Conservation (phyloP, 2,329 filamentous ascomycete species). For the Nectriaceae sp. region DNA sequence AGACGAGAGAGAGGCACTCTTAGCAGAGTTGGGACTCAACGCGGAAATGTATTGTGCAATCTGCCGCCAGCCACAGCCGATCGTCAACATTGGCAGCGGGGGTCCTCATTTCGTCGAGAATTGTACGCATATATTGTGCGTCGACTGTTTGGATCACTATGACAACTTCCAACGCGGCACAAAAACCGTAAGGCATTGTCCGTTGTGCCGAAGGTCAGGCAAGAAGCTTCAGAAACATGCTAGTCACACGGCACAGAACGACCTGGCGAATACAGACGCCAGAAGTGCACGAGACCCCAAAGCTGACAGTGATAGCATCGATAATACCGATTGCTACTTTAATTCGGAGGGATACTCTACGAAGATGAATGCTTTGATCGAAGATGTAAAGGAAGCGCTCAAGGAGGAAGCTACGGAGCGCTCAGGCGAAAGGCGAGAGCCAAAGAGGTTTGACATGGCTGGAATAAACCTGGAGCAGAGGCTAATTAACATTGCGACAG, state of each 20-base stretch:
- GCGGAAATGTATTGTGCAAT: conserved; percentile 29
- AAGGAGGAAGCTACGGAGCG: too few relatives aligned
- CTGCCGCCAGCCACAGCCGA: conserved; percentile 37
- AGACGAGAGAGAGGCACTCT: conserved; percentile 34
- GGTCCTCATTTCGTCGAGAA: conserved; percentile 20
- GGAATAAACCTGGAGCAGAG: background rate
- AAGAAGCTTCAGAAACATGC: too few relatives aligned
- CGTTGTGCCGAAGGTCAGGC: too few relatives aligned
- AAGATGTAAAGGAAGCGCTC: conserved; percentile 27
- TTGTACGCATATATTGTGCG: conserved; percentile 35
- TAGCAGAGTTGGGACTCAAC: conserved; percentile 20
- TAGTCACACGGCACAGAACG: too few relatives aligned
- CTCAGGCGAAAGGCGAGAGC: too few relatives aligned
- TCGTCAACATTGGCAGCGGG: conserved; percentile 23
- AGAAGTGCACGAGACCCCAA: too few relatives aligned
- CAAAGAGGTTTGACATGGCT: background rate
- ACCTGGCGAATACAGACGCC: too few relatives aligned
- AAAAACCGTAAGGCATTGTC: too few relatives aligned
- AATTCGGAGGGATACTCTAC: conserved; percentile 29
- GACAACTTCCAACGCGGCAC: too few relatives aligned
- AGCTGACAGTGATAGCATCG: too few relatives aligned
- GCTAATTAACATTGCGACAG: background rate
- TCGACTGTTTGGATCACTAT: conserved; percentile 32
- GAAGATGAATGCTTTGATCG: conserved; percentile 35
- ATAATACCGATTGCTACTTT: too few relatives aligned